phyloP scores from a whole-genome alignment of 176 grass and related monocot genomes.

The Phyllostachys edulis region DNA sequence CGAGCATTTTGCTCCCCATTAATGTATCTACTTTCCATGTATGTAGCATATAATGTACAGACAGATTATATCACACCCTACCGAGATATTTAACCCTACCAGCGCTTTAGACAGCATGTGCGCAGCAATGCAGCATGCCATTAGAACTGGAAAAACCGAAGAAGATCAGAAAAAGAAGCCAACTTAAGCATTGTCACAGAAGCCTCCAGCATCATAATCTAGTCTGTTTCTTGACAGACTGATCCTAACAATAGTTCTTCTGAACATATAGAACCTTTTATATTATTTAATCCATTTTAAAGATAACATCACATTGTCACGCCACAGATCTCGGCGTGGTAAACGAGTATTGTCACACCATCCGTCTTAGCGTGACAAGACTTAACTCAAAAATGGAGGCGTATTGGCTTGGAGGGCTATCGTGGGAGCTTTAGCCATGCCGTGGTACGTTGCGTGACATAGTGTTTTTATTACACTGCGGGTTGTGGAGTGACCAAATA shows the following conservation, averaged over 20 bases:
- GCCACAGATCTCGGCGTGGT: too few relatives aligned
- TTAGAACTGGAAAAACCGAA: not conserved
- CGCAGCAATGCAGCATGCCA: not conserved
- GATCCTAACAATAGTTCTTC: not conserved
- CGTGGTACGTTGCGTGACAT: too few relatives aligned
- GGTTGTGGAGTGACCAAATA: too few relatives aligned
- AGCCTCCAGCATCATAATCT: not conserved
- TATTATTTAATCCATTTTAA: too few relatives aligned
- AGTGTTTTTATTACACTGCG: too few relatives aligned
- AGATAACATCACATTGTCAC: too few relatives aligned
- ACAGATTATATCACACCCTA: not conserved
- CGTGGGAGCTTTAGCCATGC: too few relatives aligned
- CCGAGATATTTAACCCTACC: not conserved
- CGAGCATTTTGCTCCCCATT: not conserved
- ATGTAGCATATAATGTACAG: not conserved
- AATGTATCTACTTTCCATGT: slow-evolving; percentile 1
- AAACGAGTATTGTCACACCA: too few relatives aligned
- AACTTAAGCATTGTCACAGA: not conserved
- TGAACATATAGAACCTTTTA: not conserved
- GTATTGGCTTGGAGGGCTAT: too few relatives aligned
- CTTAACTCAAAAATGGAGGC: too few relatives aligned
- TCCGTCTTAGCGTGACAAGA: too few relatives aligned
- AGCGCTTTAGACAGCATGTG: not conserved
- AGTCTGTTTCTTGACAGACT: not conserved
- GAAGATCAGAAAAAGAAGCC: not conserved